Evolutionary conservation across 805 yeast genomes (phyloP).

Genomic region (Spathaspora boniae): DNA sequence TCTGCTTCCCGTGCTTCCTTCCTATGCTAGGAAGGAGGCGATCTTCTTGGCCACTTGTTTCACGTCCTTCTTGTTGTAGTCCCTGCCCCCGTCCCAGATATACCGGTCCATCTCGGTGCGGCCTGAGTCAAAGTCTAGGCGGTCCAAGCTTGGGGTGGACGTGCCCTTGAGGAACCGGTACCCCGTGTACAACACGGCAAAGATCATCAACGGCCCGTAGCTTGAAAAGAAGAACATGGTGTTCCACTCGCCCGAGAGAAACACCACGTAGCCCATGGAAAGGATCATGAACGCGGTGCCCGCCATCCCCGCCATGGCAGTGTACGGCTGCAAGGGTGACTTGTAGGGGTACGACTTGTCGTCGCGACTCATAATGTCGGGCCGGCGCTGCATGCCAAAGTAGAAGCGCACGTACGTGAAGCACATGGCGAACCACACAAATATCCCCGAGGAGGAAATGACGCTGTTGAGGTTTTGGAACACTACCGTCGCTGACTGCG

Average conservation of each 20-base stretch:
- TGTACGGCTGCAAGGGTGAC: slow-evolving; percentile 67
- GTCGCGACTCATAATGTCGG: slow-evolving; percentile 61
- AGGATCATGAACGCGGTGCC: slow-evolving; percentile 51
- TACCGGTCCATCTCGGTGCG: slow-evolving; percentile 78
- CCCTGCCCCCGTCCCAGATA: slow-evolving; percentile 74
- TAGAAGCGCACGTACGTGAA: slow-evolving; percentile 61
- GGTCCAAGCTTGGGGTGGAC: slow-evolving; percentile 63
- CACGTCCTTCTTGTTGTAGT: slow-evolving; percentile 30
- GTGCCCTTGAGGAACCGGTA: slow-evolving; percentile 62
- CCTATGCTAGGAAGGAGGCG: slow-evolving; percentile 32
- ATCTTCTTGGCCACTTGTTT: slow-evolving; percentile 32
- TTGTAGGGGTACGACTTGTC: slow-evolving; percentile 65
- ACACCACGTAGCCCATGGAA: slow-evolving; percentile 61
- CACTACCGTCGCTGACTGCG: slow-evolving; percentile 53
- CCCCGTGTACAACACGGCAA: slow-evolving; percentile 47
- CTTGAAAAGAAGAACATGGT: slow-evolving; percentile 60
- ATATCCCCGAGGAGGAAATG: slow-evolving; percentile 69
- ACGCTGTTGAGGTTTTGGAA: slow-evolving; percentile 66
- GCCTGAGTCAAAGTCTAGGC: slow-evolving; percentile 79
- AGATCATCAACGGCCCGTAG: slow-evolving; percentile 58
- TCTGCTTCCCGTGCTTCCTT: too few species aligned
- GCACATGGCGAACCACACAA: slow-evolving; percentile 79
- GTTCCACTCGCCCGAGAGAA: slow-evolving; percentile 56
- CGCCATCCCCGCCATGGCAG: slow-evolving; percentile 59
- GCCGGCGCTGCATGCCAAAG: slow-evolving; percentile 56